Evolutionary conservation across 306 rosid species (phyloP).

Genomic region (Gynostemma pentaphyllum): DNA sequence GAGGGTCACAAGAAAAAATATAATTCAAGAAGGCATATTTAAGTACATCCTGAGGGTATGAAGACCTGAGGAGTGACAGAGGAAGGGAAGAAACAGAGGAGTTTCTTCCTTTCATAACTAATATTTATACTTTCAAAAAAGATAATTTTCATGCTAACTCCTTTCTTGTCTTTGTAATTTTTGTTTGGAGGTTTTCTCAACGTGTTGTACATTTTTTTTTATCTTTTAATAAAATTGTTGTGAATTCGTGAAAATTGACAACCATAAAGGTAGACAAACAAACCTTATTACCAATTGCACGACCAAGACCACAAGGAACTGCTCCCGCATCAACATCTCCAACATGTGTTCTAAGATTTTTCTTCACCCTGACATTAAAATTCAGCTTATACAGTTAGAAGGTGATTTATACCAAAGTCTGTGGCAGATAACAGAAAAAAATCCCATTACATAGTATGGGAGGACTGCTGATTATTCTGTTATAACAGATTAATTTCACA

Average conservation of each 20-base stretch:
- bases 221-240: no score
- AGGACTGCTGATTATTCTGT: background rate
- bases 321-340: constrained; percentile 96
- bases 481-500: background rate
- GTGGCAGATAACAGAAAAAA: background rate
- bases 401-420: background rate
- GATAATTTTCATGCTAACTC: no score
- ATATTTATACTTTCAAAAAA: no score
- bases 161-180: no score
- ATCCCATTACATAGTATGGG: background rate
- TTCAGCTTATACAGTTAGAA: constrained; percentile 18
- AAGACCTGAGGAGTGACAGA: background rate
- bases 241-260: background rate
- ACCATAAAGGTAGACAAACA: constrained; percentile 16
- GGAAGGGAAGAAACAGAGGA: background rate
- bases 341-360: constrained; percentile 80
- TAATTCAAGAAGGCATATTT: background rate
- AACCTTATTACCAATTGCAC: constrained; percentile 97
- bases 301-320: constrained; percentile 97
- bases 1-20: background rate
- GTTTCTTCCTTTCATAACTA: background rate
- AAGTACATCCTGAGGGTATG: background rate
- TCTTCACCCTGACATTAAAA: constrained; percentile 67
- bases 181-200: no score
- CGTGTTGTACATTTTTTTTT: no score